Conservation (phyloP, 768 basidiomycete genomes). For the Vishniacozyma victoriae region DNA sequence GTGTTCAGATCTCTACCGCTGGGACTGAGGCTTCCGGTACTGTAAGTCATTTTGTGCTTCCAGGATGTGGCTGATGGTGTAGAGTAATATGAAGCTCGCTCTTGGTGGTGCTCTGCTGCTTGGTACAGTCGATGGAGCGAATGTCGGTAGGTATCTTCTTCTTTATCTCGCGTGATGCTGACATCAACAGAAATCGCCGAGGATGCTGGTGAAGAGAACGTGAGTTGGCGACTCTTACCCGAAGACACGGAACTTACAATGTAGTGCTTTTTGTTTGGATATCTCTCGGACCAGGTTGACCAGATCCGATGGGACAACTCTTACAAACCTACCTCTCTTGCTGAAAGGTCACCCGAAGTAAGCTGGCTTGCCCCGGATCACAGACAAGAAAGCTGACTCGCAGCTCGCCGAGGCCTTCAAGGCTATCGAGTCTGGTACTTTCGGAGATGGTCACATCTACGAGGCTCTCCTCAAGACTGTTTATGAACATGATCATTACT, state of each 20-base stretch:
- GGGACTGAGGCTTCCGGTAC: conserved; percentile 68
- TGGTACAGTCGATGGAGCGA: conserved; percentile 81
- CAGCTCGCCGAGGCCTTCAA: conserved; percentile 68
- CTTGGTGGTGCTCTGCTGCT: conserved; percentile 82
- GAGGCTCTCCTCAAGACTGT: conserved; percentile 55
- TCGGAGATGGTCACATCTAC: conserved; percentile 69
- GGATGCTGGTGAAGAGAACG: conserved; percentile 72
- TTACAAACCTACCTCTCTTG: conserved; percentile 73
- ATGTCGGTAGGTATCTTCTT: conserved; percentile 23
- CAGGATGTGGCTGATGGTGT: conserved; percentile 63
- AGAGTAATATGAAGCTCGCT: conserved; percentile 58
- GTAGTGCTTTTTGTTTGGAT: conserved; percentile 70
- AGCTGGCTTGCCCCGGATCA: background rate
- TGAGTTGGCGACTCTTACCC: background rate
- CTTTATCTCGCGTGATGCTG: background rate
- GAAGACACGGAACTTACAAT: background rate
- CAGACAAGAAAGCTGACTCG: too few relatives aligned
- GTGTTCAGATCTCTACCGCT: conserved; percentile 94
- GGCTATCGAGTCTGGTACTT: conserved; percentile 66
- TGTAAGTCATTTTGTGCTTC: conserved; percentile 49
- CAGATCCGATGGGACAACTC: conserved; percentile 77
- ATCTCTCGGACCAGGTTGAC: conserved; percentile 58
- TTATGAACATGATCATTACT: conserved; percentile 40
- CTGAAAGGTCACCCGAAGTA: conserved; percentile 65
- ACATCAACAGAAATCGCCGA: conserved; percentile 75